Evolutionary conservation across 2,329 filamentous ascomycete species (phyloP).

Genomic region (Aciculosporium take): DNA sequence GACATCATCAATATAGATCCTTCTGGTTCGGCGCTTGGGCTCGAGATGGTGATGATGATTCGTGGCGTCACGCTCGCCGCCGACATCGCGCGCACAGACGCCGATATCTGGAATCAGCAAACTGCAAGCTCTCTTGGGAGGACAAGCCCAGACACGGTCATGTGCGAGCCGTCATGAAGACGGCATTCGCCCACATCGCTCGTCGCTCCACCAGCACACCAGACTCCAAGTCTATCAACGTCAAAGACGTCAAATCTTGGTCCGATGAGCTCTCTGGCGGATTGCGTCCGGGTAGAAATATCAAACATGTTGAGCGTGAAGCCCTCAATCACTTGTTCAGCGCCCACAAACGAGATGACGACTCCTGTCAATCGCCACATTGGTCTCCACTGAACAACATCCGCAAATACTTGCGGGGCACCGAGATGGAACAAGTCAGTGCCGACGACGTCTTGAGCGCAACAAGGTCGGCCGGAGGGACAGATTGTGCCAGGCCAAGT

Average conservation of each 20-base stretch:
- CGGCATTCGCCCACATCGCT: constrained; percentile 21
- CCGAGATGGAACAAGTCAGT: constrained; percentile 11
- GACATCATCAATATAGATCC: constrained; percentile 19
- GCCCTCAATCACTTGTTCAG: constrained; percentile 30
- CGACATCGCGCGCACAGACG: constrained; percentile 29
- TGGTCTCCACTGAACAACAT: constrained; percentile 16
- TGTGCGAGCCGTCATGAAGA: constrained; percentile 24
- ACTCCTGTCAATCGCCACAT: constrained; percentile 9
- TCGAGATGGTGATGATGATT: constrained; percentile 25
- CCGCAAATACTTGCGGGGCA: constrained; percentile 17
- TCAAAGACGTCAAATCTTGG: constrained; percentile 21
- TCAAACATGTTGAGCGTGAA: constrained; percentile 30
- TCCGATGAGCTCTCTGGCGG: constrained; percentile 24
- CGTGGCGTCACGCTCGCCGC: constrained; percentile 28
- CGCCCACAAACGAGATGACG: constrained; percentile 10
- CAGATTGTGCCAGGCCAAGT: constrained; percentile 24
- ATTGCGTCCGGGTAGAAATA: constrained; percentile 25
- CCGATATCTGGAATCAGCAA: constrained; percentile 31
- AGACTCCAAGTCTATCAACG: constrained; percentile 20
- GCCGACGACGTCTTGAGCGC: constrained; percentile 13
- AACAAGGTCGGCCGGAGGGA: constrained; percentile 9
- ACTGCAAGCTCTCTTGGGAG: constrained; percentile 32
- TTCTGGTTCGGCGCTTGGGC: constrained; percentile 37
- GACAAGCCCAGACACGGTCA: constrained; percentile 21
- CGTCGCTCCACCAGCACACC: constrained; percentile 21